Percentiles rank a stretch among this genome's conserved stretches.
These are phyloP conservation scores for Pleurotus giganteus DNA, from an alignment of 768 basidiomycete genomes.

Conservation along the genomic window DNA sequence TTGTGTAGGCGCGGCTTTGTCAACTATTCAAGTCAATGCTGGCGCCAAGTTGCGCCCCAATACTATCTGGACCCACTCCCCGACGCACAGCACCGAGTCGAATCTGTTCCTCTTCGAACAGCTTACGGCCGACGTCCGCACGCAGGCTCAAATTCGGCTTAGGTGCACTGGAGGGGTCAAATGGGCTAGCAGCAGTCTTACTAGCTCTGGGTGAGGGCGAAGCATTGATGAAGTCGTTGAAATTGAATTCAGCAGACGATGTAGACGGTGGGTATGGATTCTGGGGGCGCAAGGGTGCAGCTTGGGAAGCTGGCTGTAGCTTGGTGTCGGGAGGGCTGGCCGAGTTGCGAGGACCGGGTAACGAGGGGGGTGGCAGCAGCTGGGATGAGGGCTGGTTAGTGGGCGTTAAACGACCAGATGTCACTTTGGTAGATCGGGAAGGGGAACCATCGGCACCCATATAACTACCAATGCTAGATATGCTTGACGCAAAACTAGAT, in stretches of 20 bases:
- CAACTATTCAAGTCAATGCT: constrained; percentile 23
- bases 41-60: constrained; percentile 15
- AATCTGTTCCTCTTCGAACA: constrained; percentile 71
- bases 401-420: neutral
- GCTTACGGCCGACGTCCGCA: constrained; percentile 61
- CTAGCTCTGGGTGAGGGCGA: constrained; percentile 59
- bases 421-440: constrained; percentile 1
- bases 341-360: constrained; percentile 18
- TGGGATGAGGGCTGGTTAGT: constrained; percentile 17
- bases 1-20: neutral
- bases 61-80: constrained; percentile 14
- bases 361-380: constrained; percentile 30
- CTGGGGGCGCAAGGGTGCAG: constrained; percentile 7
- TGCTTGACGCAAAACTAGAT: constrained; percentile 42
- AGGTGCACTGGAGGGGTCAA: constrained; percentile 18
- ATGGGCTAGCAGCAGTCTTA: constrained; percentile 21
- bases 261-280: constrained; percentile 36
- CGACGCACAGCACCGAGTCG: constrained; percentile 25
- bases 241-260: constrained; percentile 50
- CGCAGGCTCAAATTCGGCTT: constrained; percentile 50
- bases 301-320: neutral
- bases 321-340: constrained; percentile 10
- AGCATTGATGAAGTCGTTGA: constrained; percentile 71
- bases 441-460: constrained; percentile 15
- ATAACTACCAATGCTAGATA: constrained; percentile 38